Percentiles rank a stretch among this genome's conserved stretches.
Evolutionary conservation across 164 flowering plant species (phyloP).

Genomic region (Santalum album): DNA sequence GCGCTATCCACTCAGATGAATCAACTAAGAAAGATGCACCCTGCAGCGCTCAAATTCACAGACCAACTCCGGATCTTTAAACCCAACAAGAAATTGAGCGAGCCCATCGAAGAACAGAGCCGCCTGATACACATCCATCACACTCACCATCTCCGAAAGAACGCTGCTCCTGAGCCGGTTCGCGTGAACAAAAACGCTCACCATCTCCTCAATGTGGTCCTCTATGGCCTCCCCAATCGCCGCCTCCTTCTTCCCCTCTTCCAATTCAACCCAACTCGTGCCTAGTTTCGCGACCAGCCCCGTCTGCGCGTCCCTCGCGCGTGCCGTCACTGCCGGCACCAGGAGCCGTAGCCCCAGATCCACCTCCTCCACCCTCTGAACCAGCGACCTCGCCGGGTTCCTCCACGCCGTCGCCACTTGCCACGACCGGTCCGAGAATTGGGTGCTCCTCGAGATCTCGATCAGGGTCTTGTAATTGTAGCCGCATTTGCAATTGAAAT

Average conservation of each 20-base stretch:
- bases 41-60: conserved; percentile 28
- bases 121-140: conserved; percentile 39
- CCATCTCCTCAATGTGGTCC: conserved; percentile 41
- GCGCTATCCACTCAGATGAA: background rate
- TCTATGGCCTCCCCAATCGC: conserved; percentile 22
- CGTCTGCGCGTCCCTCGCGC: conserved; percentile 35
- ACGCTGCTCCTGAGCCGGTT: conserved; percentile 54
- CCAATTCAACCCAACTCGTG: conserved; percentile 20
- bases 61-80: conserved; percentile 31
- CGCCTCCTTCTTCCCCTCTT: conserved; percentile 14
- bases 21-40: conserved; percentile 13
- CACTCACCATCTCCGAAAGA: conserved; percentile 49
- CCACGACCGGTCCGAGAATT: conserved; percentile 16
- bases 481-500: no score
- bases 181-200: conserved; percentile 46
- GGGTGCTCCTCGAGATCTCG: background rate
- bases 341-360: conserved; percentile 61
- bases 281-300: conserved; percentile 31
- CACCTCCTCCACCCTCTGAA: conserved; percentile 39
- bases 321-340: conserved; percentile 45
- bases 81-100: conserved; percentile 59
- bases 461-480: no score
- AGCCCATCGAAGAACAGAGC: conserved; percentile 67
- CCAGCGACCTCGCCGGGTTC: conserved; percentile 20
- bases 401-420: conserved; percentile 42